Evolutionary conservation across 2,329 filamentous ascomycete species (phyloP), one percentile per base, ranked within the genome.

Genomic region (Epicoccum sorghinum): DNA sequence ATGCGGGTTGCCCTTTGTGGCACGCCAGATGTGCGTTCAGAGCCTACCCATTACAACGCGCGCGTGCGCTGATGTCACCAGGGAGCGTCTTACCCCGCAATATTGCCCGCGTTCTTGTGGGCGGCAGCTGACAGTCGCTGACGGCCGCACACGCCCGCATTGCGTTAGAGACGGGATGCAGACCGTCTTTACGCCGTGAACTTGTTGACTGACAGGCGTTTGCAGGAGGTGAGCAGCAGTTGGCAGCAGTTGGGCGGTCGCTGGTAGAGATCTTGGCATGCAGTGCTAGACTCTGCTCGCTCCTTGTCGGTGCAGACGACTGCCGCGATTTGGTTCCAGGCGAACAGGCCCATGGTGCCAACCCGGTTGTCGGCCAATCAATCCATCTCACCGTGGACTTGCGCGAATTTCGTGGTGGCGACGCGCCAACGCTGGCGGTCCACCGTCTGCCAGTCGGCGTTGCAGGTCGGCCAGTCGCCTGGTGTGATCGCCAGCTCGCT

Each of bases 371-470:
- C 33, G 43, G 45, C 57, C 25, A 50, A 59, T 56, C 48, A 46
- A 22, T 4, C 25, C 27, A 13, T 7, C 32, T 10, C 22, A 10
- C 18, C 33, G n/a, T 7, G 14, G 41, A 22, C 43, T 54, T 59
- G 57, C 57, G 57, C 57, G 49, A 59, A 49, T 59, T 59, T 52
- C 27, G 18, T 41, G 35, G 49, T 45, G 41, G 51, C 51, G 33
- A 49, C 52, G 32, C 27, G 35, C 48, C 48, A 46, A 27, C 39
- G 39, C 39, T 18, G 8, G 44, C 36, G 36, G 25, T 39, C 52
- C 38, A 23, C 22, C 38, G 33, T 46, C 49, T 46, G 54, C 23
- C 22, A 59, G 55, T 52, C 55, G 33, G 47, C 38, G 32, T 29
- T 39, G 6, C 40, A 47, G 27, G 36, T 60, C 61, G 60, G 60